Percentiles rank a stretch among this genome's conserved stretches.
Evolutionary conservation across 257 asterid genomes (phyloP).

Genomic region (Scutellaria baicalensis): DNA sequence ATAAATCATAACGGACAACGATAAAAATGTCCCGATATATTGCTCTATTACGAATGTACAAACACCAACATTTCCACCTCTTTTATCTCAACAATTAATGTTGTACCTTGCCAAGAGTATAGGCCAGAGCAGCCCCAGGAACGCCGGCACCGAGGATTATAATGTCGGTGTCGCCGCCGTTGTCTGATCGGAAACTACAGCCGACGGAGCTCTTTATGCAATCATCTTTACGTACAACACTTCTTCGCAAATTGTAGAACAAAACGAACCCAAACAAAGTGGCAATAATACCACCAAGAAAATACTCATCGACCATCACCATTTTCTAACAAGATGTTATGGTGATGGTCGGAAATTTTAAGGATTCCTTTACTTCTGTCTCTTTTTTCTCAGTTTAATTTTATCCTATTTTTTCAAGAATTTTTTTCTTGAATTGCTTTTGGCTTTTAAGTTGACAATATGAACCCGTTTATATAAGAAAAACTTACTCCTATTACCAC

Average conservation of each 20-base stretch:
- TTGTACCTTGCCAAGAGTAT: constrained; percentile 58
- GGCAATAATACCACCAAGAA: constrained; percentile 26
- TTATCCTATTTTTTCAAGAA: neutral
- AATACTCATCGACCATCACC: constrained; percentile 25
- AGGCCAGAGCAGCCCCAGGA: constrained; percentile 49
- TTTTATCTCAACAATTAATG: too few species aligned
- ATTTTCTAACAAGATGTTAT: neutral
- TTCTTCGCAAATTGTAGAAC: constrained; percentile 15
- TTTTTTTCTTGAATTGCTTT: neutral
- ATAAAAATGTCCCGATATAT: neutral
- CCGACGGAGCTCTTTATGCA: neutral
- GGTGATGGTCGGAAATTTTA: neutral
- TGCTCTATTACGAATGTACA: too few species aligned
- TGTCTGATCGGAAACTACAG: neutral
- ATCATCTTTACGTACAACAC: constrained; percentile 3
- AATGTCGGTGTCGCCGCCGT: constrained; percentile 24
- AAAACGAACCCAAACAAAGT: constrained; percentile 26
- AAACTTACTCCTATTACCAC: too few species aligned
- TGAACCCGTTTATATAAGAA: too few species aligned
- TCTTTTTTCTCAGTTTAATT: neutral
- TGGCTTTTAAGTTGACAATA: too few species aligned
- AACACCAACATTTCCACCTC: too few species aligned
- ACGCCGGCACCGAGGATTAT: constrained; percentile 56
- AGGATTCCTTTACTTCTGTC: neutral
- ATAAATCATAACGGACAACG: neutral